Evolutionary conservation across 2,329 filamentous ascomycete genomes (phyloP).

Genomic region (Zopfia rhizophila): DNA sequence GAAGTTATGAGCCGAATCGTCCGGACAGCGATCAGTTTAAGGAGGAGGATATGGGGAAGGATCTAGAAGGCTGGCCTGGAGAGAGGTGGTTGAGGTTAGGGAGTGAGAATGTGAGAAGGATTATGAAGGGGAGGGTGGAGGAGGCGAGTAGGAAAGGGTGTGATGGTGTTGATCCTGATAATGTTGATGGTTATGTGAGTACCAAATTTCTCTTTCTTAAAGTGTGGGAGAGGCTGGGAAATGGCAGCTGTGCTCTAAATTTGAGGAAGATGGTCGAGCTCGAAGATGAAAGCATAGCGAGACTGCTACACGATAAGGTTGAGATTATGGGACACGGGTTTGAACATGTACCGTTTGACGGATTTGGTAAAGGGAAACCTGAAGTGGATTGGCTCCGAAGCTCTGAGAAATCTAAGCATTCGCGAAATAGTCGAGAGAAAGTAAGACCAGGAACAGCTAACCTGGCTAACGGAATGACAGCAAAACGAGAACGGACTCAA

Average conservation of each 20-base stretch:
- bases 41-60: constrained; percentile 65
- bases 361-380: no score
- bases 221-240: neutral
- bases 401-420: no score
- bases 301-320: no score
- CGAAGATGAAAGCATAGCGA: no score
- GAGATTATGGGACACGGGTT: no score
- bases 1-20: constrained; percentile 73
- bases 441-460: no score
- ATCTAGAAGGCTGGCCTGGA: constrained; percentile 71
- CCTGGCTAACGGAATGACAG: constrained; percentile 29
- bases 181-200: constrained; percentile 72
- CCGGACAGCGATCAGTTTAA: constrained; percentile 67
- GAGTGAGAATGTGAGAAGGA: constrained; percentile 67
- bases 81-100: constrained; percentile 74
- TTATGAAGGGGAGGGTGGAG: constrained; percentile 71
- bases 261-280: no score
- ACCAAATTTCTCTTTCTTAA: neutral
- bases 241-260: no score
- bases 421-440: no score
- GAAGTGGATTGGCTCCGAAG: no score
- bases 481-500: constrained; percentile 70
- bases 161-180: constrained; percentile 76
- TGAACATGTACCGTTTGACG: no score
- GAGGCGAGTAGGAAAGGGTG: constrained; percentile 71